Evolutionary conservation across 139 green algal species (phyloP).

Genomic region (Chlamydomonas eustigma): DNA sequence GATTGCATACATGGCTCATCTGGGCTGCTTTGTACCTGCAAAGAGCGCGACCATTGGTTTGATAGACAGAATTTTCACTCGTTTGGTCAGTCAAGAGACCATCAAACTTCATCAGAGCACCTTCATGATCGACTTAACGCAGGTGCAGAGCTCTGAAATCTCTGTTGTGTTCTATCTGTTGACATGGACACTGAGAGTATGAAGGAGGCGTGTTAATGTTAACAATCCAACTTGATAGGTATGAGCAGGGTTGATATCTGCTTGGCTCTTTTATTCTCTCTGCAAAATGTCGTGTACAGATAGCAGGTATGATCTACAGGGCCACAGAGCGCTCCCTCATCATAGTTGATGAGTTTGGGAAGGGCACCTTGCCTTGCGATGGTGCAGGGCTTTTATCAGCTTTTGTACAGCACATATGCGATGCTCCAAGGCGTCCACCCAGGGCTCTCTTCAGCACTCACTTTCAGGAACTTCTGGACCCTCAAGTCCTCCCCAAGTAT

Average conservation of each 20-base stretch:
- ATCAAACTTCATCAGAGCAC: conserved; percentile 39
- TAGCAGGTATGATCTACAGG: conserved; percentile 66
- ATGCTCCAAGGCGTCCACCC: conserved; percentile 24
- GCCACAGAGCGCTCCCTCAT: conserved; percentile 75
- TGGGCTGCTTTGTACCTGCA: conserved; percentile 65
- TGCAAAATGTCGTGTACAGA: no score
- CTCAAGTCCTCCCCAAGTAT: conserved; percentile 32
- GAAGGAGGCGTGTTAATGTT: no score
- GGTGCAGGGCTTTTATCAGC: conserved; percentile 71
- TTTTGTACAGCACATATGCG: conserved; percentile 49
- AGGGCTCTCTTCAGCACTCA: conserved; percentile 74
- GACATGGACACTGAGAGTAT: no score
- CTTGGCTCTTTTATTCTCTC: no score
- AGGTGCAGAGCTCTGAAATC: conserved; percentile 37
- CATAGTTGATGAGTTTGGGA: conserved; percentile 95
- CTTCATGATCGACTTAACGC: conserved; percentile 82
- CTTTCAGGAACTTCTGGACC: conserved; percentile 66
- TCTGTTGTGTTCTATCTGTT: not conserved
- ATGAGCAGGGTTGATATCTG: no score
- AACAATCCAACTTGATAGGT: no score
- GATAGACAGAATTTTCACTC: conserved; percentile 77
- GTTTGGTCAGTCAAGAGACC: conserved; percentile 44
- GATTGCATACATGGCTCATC: conserved; percentile 82
- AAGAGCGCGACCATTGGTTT: conserved; percentile 60
- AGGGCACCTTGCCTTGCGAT: conserved; percentile 82